Percentiles rank a stretch among this genome's conserved stretches.
Conservation (phyloP, 805 yeast species). For the Saccharomycopsis babjevae region DNA sequence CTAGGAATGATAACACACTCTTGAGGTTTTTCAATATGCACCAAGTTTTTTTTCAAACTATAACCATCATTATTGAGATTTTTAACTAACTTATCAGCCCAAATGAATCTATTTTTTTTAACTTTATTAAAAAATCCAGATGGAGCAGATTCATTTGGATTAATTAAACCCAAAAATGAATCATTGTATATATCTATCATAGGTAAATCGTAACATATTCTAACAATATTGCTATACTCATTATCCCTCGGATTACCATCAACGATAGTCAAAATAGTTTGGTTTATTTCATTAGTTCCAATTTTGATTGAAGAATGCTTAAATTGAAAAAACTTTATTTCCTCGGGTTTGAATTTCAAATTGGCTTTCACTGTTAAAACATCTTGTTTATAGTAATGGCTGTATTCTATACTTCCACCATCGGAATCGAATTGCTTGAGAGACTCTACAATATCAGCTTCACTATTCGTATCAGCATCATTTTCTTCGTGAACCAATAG, state of each 20-base stretch:
- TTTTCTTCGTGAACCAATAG: slow-evolving; percentile 20
- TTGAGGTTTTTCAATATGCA: slow-evolving; percentile 20
- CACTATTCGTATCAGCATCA: background rate
- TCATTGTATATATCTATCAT: slow-evolving; percentile 1
- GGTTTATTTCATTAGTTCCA: slow-evolving; percentile 22
- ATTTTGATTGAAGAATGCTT: slow-evolving; percentile 19
- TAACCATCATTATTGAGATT: slow-evolving; percentile 4
- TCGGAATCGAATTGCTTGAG: slow-evolving; percentile 12
- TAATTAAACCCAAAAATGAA: slow-evolving; percentile 6
- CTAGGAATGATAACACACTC: slow-evolving; percentile 29
- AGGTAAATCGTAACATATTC: background rate
- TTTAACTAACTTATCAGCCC: slow-evolving; percentile 15
- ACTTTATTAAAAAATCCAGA: slow-evolving; percentile 3
- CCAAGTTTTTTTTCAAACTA: slow-evolving; percentile 3
- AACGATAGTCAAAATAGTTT: slow-evolving; percentile 9
- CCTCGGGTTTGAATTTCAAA: background rate
- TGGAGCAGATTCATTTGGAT: slow-evolving; percentile 8
- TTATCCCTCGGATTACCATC: background rate
- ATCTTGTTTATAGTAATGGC: background rate
- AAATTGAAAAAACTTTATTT: slow-evolving; percentile 13
- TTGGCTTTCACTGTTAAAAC: slow-evolving; percentile 13
- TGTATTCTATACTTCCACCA: background rate
- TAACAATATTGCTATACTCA: background rate
- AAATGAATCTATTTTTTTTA: slow-evolving; percentile 8
- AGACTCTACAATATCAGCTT: background rate